Evolutionary conservation across 2,329 filamentous ascomycete genomes (phyloP), one percentile per base, ranked within the genome.

Genomic region (Berkeleyomyces basicola): DNA sequence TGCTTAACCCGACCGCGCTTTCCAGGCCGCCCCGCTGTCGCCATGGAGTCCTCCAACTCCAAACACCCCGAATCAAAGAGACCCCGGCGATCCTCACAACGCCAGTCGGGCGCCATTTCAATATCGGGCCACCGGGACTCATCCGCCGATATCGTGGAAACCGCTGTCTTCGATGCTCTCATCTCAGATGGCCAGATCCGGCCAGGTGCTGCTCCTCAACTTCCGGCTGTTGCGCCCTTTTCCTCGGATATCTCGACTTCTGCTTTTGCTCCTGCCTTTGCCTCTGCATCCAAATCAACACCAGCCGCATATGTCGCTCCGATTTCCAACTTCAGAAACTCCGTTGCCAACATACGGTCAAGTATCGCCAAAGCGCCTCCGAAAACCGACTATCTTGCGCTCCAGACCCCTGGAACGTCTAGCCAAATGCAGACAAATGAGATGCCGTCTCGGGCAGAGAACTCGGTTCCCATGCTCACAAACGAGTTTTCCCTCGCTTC

Each of bases 141-240:
- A 11, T 47, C 61, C 4, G 5, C 36, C 6, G 11, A 14, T 4
- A 31, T 59, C 7, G 49, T 33, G 14, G 61, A 63, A 55, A 53
- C 58, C 31, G 61, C 63, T 36, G 63, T 49, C n/a, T 65, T 65
- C 16, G 61, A 65, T 4, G 64, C 64, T 40, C 61, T 65, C n/a
- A 59, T 59, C 16, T 61, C 64, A n/a, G 64, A 65, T 31, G 64
- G 61, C n/a, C 58, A 55, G 16, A 58, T 43, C 47, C 42, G 58
- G 14, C 11, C 61, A 3, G 36, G 53, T n/a, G 36, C 49, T 33
- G 36, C 51, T 16, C 51, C n/a, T 9, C 62, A 61, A 39, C 42
- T 44, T 33, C 61, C 49, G 6, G 47, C 58, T 4, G 43, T 60
- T 11, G 23, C 49, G 58, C 57, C 63, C 33, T 14, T 33, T 44